Evolutionary conservation across 2,329 filamentous ascomycete species (phyloP).

Genomic region (Blumeria hordei): DNA sequence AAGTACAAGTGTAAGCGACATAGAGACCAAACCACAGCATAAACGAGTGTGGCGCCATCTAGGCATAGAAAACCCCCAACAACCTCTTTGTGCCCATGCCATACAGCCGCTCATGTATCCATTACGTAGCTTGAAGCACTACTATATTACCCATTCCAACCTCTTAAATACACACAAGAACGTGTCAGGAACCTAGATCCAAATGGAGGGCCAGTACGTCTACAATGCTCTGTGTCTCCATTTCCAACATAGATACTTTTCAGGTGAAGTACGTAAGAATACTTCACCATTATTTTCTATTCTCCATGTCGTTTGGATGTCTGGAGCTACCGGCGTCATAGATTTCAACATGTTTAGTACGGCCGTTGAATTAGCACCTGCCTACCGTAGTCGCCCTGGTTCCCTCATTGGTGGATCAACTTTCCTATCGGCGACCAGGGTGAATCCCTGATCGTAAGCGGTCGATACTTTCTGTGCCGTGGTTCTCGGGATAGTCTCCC

Average conservation of each 20-base stretch:
- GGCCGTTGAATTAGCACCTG: not conserved
- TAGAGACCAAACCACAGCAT: too few relatives aligned
- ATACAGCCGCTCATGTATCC: too few relatives aligned
- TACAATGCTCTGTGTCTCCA: not conserved
- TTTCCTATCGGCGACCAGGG: not conserved
- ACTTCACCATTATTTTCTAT: not conserved
- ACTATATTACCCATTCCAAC: too few relatives aligned
- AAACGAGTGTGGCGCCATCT: too few relatives aligned
- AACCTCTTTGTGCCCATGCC: too few relatives aligned
- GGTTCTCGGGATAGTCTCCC: too few relatives aligned
- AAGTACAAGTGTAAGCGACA: too few relatives aligned
- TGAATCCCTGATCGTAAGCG: not conserved
- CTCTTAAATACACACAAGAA: too few relatives aligned
- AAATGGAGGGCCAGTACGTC: not conserved
- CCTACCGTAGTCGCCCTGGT: not conserved
- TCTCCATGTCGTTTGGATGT: not conserved
- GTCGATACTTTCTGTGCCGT: too few relatives aligned
- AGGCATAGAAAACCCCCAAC: too few relatives aligned
- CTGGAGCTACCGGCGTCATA: not conserved
- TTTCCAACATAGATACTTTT: not conserved
- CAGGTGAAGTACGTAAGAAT: not conserved
- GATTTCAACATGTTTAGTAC: not conserved
- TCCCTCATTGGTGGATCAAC: not conserved
- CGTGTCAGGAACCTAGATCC: too few relatives aligned
- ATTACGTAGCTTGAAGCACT: too few relatives aligned